Evolutionary conservation across 345 rosid species (phyloP).

Genomic region (Ceriops tagal): DNA sequence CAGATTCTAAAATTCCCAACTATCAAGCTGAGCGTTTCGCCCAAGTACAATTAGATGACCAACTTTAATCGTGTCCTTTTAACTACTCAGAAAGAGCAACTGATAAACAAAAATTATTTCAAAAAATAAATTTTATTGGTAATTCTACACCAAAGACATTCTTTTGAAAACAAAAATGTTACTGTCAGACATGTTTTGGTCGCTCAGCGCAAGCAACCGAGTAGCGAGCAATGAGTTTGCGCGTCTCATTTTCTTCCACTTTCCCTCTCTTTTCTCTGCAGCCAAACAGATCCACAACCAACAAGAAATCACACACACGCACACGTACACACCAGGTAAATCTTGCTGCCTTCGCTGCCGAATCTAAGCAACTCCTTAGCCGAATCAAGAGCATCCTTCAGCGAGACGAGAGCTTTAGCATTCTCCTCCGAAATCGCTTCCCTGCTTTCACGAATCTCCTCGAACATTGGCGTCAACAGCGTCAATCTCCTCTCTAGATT

Average conservation of each 20-base stretch:
- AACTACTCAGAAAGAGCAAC: neutral
- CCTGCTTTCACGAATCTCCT: slow-evolving; percentile 67
- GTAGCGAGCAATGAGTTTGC: too few relatives aligned
- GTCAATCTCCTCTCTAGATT: slow-evolving; percentile 75
- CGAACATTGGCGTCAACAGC: slow-evolving; percentile 78
- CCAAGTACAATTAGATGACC: neutral
- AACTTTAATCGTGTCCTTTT: neutral
- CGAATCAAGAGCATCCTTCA: slow-evolving; percentile 47
- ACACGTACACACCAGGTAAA: slow-evolving; percentile 72
- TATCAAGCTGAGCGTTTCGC: neutral
- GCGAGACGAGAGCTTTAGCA: slow-evolving; percentile 34
- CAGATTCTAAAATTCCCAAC: neutral
- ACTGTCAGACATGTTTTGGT: neutral
- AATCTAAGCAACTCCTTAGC: slow-evolving; percentile 68
- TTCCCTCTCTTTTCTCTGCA: slow-evolving; percentile 13
- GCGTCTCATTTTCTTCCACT: neutral
- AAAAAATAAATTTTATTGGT: too few relatives aligned
- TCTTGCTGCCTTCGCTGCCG: slow-evolving; percentile 86
- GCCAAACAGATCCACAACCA: slow-evolving; percentile 43
- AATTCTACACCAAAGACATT: neutral
- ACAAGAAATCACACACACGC: slow-evolving; percentile 3
- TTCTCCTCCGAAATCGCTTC: slow-evolving; percentile 54
- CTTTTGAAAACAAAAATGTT: neutral
- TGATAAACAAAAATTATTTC: too few relatives aligned
- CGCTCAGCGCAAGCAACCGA: neutral